These are phyloP conservation scores for Brassica napus DNA, from an alignment of 345 rosid species.

Conservation along the genomic window Da-Ae NC_063435.1:23074501-23075000, in stretches of 20 bases:
- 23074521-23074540: conserved; percentile 48
- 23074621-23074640: conserved; percentile 94
- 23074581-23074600: conserved; percentile 10
- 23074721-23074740: conserved; percentile 54
- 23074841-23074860: conserved; percentile 71
- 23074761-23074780: conserved; percentile 1
- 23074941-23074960: too few species aligned
- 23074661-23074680: conserved; percentile 70
- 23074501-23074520: conserved; percentile 23
- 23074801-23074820: conserved; percentile 57
- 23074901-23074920: too few species aligned
- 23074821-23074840: conserved; percentile 97
- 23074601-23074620: conserved; percentile 34
- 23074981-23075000: too few species aligned
- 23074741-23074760: not conserved
- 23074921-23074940: too few species aligned
- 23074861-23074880: conserved; percentile 71
- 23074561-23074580: not conserved
- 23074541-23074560: conserved; percentile 41
- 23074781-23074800: not conserved
- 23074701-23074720: too few species aligned
- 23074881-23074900: conserved; percentile 23
- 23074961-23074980: too few species aligned
- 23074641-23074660: conserved; percentile 87
- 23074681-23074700: conserved; percentile 28